Evolutionary conservation across 768 basidiomycete species (phyloP), one percentile per base, ranked within the genome.

Genomic region (Tulasnella sp.): DNA sequence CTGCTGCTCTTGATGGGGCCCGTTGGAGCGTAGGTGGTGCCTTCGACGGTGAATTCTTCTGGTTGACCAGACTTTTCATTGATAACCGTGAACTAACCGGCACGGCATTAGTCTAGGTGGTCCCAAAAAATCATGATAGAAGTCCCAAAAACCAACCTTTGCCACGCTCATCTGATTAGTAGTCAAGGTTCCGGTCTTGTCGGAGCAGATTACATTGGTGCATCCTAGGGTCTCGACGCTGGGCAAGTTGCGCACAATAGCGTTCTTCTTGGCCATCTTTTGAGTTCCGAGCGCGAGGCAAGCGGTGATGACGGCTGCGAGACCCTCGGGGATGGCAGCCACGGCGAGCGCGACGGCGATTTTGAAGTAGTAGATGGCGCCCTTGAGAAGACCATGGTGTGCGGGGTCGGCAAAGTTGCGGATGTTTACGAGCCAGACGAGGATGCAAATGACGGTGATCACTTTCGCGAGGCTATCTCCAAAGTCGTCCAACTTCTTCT

Each of bases 261-360:
- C 97, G 81, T 98, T 98, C 87, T 97, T 94, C 88, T 98, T 94
- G 0, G 97, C 97, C 97, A 99, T 99, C 86, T 98, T 98, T 88
- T 98, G 96, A 24, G 97, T 98, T 27, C 97, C 98, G 19, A 99
- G 89, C 14, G 98, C 97, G 52, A 99, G 86, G 85, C 97, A 98
- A 14, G 96, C 96, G 10, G 97, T 99, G 84, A 99, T 98, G 80
- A 99, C 97, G 75, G 96, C 97, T 46, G 97, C 96, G n/a, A 99
- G 87, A 80, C 97, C 97, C 86, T 99, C 97, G 0, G 98, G 97
- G 84, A 99, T 99, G 56, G 97, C 97, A 79, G 97, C 97, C 56
- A 99, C 97, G n/a, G 98, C 97, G 71, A 99, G 88, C 6, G 98
- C 96, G 68, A 99, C 98, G 46, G 97, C 97, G 84, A 99, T 98